Evolutionary conservation across 1,139 yeast species (phyloP), one percentile per base, ranked within the genome.

Genomic region (Blastobotrys proliferans): DNA sequence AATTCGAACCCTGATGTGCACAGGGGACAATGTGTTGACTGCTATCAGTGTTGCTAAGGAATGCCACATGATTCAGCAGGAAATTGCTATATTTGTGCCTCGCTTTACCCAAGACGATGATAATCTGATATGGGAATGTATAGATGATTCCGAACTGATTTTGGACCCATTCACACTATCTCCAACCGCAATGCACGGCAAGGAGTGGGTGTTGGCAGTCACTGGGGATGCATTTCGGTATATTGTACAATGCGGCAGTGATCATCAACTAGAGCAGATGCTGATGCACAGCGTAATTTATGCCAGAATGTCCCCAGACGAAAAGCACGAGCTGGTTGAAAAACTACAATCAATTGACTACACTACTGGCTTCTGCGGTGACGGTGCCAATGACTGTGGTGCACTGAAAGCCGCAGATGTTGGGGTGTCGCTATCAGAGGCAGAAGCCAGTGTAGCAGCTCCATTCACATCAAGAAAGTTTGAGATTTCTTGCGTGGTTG

Each of bases 281-380:
- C 70, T 94, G 43, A 70, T 88, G 69, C 79, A 77, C 51, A 79
- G 92, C 49, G 77, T 81, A 38, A 77, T 92, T 6, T 94, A 81
- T 67, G 97, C 98, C 0, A 73, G 99, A 52, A 92, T 92, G 99
- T 90, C 97, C 0, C 99, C 99, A 0, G 98, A 92, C 63, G 99
- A 92, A 60, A 92, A 92, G 60, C 96, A 92, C 61, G 98, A 92
- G 64, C 70, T 92, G 41, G 97, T 92, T 24, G 92, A 85, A 55
- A 88, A 84, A 59, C 67, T 92, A 19, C 96, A 88, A 62, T 74
- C 71, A 28, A 61, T 92, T 19, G 96, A 87, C 56, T 92, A 90
- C 60, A 87, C 96, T 0, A 95, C 88, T 35, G 96, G 97, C 1
- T 92, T 92, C 64, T 90, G 97, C 67, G 99, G 99, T 27, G 99